Base-by-base conservation (phyloP, 495 filamentous ascomycete genomes). In the Penicillium paradoxum region DNA sequence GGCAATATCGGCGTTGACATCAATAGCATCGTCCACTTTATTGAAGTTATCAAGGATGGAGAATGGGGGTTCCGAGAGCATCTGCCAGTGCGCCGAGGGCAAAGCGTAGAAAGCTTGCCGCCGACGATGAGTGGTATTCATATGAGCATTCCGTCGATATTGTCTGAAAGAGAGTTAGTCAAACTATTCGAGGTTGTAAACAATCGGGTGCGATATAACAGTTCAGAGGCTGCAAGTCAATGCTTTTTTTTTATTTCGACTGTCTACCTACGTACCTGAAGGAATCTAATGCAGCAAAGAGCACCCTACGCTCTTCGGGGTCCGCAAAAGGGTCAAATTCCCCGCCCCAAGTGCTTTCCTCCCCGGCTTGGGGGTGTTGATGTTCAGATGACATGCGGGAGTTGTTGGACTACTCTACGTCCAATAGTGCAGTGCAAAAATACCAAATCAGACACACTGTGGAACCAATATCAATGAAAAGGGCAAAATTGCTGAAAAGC, bases 101-200 rank as follows among this genome's bases (percentile, higher is more conserved):
- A 98, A 76, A 13, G 89, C 83, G 65, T 96, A 97, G 78, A 97
- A 97, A 9, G 86, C 80, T 67, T 90, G 90, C 10, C 93, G 84
- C 8, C 95, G 83, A 11, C 87, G 80, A 67, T 97, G 92, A 17
- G 95, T 97, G 36, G 84, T 83, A 68, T 93, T 92, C 66, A 82
- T 80, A 60, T 97, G 93, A 2, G 92, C 87, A 4, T 77, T 77
- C 52, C 83, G 84, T 45, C 89, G 85, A 69, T 96, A 98, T 73
- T 90, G 87, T 48, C 89, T 93, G 64, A 40, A 43, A 24, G 9
- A 10, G 7, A 3, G 24, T 42, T 52, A 44, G 47, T 30, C 24
- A n/a, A n/a, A 11, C 13, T 11, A 4, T 6, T 33, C 22, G 22
- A 3, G 2, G 6, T 47, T 34, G 30, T 36, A 22, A 6, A 22